Evolutionary conservation across 31 red algal species (phyloP), one percentile per base, ranked within the genome.

Genomic region (Asparagopsis taxiformis): DNA sequence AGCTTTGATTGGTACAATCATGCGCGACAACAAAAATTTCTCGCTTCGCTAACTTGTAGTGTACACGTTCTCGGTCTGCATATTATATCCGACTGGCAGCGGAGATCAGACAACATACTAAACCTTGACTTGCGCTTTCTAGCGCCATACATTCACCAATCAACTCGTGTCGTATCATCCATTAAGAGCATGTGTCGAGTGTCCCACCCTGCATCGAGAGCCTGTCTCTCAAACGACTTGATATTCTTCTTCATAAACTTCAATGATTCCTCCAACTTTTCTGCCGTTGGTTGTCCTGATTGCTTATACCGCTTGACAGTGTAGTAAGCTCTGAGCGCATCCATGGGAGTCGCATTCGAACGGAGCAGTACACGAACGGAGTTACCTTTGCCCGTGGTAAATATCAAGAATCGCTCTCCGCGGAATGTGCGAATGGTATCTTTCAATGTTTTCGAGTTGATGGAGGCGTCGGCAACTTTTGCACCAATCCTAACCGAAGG

Each of bases 401-500:
- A 70, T 23, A 87, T 77, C 69, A 91, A 75, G 43, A 81, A 91
- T 9, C 63, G 68, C 51, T 91, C 87, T 15, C 78, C 70, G 24
- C 43, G 62, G 48, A 91, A 91, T 2, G 50, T 49, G 2, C 16
- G 2, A 1, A 62, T 65, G 24, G 75, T 65, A 4, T 68, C 13
- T 7, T 32, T 16, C 1, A 90, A 50, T 1, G 58, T n/a, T 19
- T 37, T 24, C 23, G 75, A 66, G 30, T 20, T 82, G 35, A 65
- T 31, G 33, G 37, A 68, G 16, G 68, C 65, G 3, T 84, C 70
- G 19, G 25, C 61, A 7, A 94, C 74, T 4, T 44, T 3, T 25
- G 65, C 91, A 11, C 91, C 91, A 5, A 94, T 70, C 24, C 72
- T 80, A 28, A 94, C 79, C 34, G 68, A 70, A n/a, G 76, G 77